Evolutionary conservation across 176 grass and related monocot genomes (phyloP).

Genomic region (Secale cereale): DNA sequence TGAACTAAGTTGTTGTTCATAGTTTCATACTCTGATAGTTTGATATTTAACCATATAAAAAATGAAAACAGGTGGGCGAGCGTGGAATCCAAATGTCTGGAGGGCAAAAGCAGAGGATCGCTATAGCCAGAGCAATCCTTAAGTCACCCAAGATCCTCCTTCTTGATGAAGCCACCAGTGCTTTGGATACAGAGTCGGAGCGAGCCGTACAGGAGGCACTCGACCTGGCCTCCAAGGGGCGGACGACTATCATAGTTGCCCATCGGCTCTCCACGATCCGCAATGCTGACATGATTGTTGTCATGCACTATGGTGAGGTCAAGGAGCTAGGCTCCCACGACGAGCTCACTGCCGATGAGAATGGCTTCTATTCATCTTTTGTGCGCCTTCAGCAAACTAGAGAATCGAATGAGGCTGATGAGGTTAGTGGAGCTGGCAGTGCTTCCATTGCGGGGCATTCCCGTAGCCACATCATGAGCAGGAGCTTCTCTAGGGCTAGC

Average conservation of each 20-base stretch:
- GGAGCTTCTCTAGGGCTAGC: slow-evolving; percentile 58
- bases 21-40: no score
- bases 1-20: no score
- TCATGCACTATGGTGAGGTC: slow-evolving; percentile 67
- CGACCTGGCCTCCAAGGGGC: slow-evolving; percentile 61
- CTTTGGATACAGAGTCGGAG: slow-evolving; percentile 74
- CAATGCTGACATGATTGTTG: slow-evolving; percentile 69
- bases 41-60: background rate
- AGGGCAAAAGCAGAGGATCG: slow-evolving; percentile 88
- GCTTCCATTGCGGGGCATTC: slow-evolving; percentile 24
- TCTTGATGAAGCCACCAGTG: slow-evolving; percentile 84
- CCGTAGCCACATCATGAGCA: slow-evolving; percentile 66
- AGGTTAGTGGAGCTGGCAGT: slow-evolving; percentile 22
- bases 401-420: slow-evolving; percentile 21
- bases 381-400: slow-evolving; percentile 66
- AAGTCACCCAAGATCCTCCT: slow-evolving; percentile 90
- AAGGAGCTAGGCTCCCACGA: slow-evolving; percentile 74
- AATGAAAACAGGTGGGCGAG: background rate
- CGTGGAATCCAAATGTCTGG: slow-evolving; percentile 85
- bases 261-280: slow-evolving; percentile 76
- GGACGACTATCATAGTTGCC: slow-evolving; percentile 72
- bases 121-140: slow-evolving; percentile 74
- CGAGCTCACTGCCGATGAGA: slow-evolving; percentile 59
- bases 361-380: slow-evolving; percentile 60
- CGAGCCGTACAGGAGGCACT: slow-evolving; percentile 70